Conservation (phyloP, 306 rosid species). For the Prosopis cineraria region DNA sequence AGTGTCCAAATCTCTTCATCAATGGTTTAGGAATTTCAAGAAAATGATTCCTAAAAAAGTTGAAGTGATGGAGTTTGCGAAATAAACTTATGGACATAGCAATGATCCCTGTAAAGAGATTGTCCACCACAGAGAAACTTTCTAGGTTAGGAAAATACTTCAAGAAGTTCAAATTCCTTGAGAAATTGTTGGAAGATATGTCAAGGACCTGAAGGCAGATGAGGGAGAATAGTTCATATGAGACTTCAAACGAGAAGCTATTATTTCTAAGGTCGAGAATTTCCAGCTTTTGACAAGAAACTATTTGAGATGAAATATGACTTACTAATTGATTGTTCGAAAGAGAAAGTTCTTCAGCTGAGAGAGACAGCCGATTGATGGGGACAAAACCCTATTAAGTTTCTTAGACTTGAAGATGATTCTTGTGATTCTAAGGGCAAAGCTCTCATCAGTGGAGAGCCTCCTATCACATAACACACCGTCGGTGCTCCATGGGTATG, state of each 20-base stretch:
- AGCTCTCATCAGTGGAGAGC: constrained; percentile 49
- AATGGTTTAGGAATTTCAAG: too few species aligned
- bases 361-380: constrained; percentile 51
- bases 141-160: too few species aligned
- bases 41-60: too few species aligned
- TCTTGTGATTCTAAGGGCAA: constrained; percentile 64
- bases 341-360: constrained; percentile 75
- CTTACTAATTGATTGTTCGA: too few species aligned
- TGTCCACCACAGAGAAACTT: too few species aligned
- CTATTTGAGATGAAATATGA: constrained; percentile 62
- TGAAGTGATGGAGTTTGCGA: too few species aligned
- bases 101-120: too few species aligned
- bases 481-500: constrained; percentile 54
- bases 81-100: too few species aligned
- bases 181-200: too few species aligned
- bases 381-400: constrained; percentile 45
- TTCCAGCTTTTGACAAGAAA: constrained; percentile 79
- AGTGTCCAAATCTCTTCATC: too few species aligned
- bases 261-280: constrained; percentile 64
- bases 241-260: constrained; percentile 66
- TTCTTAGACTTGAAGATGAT: too few species aligned
- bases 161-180: too few species aligned
- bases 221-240: constrained; percentile 54
- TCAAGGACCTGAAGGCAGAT: constrained; percentile 64
- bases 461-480: constrained; percentile 79